Evolutionary conservation across 805 yeast species (phyloP).

Genomic region (Lipomyces lipofer): DNA sequence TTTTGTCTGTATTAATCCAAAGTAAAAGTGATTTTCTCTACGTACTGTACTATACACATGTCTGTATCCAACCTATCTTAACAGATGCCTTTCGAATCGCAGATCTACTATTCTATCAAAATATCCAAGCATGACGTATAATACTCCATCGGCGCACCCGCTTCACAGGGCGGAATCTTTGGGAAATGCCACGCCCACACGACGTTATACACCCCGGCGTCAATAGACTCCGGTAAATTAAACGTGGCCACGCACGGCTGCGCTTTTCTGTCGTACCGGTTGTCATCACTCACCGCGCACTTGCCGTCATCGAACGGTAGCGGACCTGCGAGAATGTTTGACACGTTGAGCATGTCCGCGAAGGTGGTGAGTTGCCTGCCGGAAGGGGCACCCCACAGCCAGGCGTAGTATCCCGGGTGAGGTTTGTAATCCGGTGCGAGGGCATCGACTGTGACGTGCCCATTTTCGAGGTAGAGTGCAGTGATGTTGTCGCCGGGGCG

Average conservation of each 20-base stretch:
- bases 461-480: constrained; percentile 29
- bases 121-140: constrained; percentile 33
- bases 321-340: constrained; percentile 30
- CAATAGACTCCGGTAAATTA: constrained; percentile 17
- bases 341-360: constrained; percentile 18
- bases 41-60: too few relatives aligned
- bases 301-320: constrained; percentile 30
- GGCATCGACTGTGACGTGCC: constrained; percentile 32
- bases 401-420: constrained; percentile 31
- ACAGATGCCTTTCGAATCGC: too few relatives aligned
- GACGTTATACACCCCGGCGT: constrained; percentile 24
- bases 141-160: constrained; percentile 26
- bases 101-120: too few relatives aligned
- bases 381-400: constrained; percentile 28
- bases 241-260: constrained; percentile 27
- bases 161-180: constrained; percentile 25
- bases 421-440: constrained; percentile 30
- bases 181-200: constrained; percentile 35
- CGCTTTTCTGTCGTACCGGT: constrained; percentile 14
- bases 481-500: constrained; percentile 28
- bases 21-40: too few relatives aligned
- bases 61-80: too few relatives aligned
- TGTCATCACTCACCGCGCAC: constrained; percentile 27
- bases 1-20: too few relatives aligned
- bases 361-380: constrained; percentile 24